phyloP scores from a whole-genome alignment of 805 yeast species.

The Candida sithepensis region DNA sequence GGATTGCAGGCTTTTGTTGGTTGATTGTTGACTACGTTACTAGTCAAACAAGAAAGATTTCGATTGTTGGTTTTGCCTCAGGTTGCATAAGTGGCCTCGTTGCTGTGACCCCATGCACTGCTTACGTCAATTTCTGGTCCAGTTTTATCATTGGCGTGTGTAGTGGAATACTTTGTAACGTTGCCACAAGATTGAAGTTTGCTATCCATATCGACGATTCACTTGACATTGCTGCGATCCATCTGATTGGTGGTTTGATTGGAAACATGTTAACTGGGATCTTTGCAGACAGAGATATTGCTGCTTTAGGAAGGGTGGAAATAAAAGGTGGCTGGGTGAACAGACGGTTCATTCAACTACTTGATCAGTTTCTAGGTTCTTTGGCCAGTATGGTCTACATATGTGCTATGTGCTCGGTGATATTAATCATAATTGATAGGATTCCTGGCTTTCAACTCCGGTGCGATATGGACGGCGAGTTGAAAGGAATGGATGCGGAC shows the following conservation, averaged over 20 bases:
- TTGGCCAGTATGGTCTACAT: constrained; percentile 55
- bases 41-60: constrained; percentile 62
- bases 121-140: constrained; percentile 81
- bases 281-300: constrained; percentile 69
- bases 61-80: constrained; percentile 88
- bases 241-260: constrained; percentile 86
- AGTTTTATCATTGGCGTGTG: constrained; percentile 73
- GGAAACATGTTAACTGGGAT: constrained; percentile 79
- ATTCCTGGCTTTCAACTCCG: constrained; percentile 78
- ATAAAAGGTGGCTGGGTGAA: constrained; percentile 82
- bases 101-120: constrained; percentile 93
- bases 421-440: constrained; percentile 55
- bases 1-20: constrained; percentile 83
- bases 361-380: constrained; percentile 53
- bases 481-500: constrained; percentile 79
- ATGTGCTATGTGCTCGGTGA: constrained; percentile 61
- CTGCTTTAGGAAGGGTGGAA: constrained; percentile 71
- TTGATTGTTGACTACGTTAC: constrained; percentile 69
- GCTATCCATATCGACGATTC: constrained; percentile 78
- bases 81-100: constrained; percentile 90
- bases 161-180: constrained; percentile 77
- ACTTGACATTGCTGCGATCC: constrained; percentile 87
- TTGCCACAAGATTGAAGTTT: constrained; percentile 78
- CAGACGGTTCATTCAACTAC: constrained; percentile 79
- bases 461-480: constrained; percentile 69